A percentile compares a stretch with the other conserved stretches of the same genome.
phyloP scores from a whole-genome alignment of 176 grass and related monocot genomes.

The Saccharum spontaneum region DNA sequence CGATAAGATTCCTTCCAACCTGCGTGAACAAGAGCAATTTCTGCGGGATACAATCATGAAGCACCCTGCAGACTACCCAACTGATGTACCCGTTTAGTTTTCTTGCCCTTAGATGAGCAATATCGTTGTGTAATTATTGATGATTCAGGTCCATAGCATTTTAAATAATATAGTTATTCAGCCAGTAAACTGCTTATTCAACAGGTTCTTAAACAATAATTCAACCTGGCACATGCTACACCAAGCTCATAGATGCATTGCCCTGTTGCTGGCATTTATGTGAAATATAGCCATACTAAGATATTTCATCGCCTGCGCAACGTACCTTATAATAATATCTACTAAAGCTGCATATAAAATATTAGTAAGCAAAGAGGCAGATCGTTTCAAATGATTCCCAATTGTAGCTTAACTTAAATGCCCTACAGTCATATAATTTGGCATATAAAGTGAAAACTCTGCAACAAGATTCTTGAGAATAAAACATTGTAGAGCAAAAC shows the following conservation, averaged over 20 bases:
- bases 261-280: not conserved
- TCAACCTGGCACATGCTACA: not conserved
- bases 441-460: not conserved
- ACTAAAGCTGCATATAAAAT: not conserved
- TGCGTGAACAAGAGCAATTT: slow-evolving; percentile 65
- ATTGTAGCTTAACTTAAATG: not conserved
- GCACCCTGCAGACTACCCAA: slow-evolving; percentile 68
- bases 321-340: not conserved
- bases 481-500: not conserved
- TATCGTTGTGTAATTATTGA: slow-evolving; percentile 17
- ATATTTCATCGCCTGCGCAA: slow-evolving; percentile 1
- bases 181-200: slow-evolving; percentile 17
- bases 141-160: slow-evolving; percentile 27
- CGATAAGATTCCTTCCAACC: slow-evolving; percentile 75
- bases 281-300: not conserved
- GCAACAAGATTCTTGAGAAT: not conserved
- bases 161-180: slow-evolving; percentile 22
- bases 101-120: not conserved
- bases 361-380: not conserved
- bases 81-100: slow-evolving; percentile 71
- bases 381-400: not conserved
- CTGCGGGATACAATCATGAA: slow-evolving; percentile 69
- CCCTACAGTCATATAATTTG: not conserved
- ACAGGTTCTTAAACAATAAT: not conserved
- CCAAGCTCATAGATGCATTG: not conserved